Percentiles rank a stretch among this genome's conserved stretches.
Conservation (phyloP, 129 eudicot genomes). For the Erigeron canadensis region DNA sequence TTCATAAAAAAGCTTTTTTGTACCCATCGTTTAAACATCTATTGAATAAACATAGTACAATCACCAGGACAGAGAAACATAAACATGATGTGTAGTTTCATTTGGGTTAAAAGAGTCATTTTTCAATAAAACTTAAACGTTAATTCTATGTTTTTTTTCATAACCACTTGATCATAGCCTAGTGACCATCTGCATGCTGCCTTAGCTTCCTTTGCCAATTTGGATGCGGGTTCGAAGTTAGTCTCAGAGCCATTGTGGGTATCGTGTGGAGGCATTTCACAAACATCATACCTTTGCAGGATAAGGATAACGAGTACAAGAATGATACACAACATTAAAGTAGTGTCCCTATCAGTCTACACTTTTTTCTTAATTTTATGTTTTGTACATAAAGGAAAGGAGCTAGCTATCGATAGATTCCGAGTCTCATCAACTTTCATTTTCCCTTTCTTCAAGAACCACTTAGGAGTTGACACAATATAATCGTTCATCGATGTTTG, state of each 20-base stretch:
- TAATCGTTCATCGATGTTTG: neutral
- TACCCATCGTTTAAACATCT: neutral
- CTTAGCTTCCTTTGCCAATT: too few species aligned
- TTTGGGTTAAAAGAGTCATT: conserved; percentile 21
- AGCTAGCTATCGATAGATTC: too few species aligned
- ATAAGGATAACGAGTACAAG: too few species aligned
- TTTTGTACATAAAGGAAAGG: conserved; percentile 25
- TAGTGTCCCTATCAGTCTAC: too few species aligned
- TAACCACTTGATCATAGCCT: too few species aligned
- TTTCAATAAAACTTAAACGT: conserved; percentile 26
- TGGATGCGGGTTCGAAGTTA: too few species aligned
- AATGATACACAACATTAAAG: too few species aligned
- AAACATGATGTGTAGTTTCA: conserved; percentile 18
- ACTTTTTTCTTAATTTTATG: conserved; percentile 25
- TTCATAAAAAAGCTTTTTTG: neutral
- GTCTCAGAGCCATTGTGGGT: too few species aligned
- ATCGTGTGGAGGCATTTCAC: too few species aligned
- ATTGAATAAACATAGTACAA: neutral
- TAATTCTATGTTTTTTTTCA: conserved; percentile 24
- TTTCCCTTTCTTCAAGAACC: conserved; percentile 9
- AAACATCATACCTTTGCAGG: too few species aligned
- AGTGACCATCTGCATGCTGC: too few species aligned
- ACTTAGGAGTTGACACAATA: conserved; percentile 17
- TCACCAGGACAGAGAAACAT: neutral
- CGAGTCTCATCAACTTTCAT: conserved; percentile 8